Percentiles rank a stretch among this genome's conserved stretches.
These are phyloP conservation scores for Byssoonygena ceratinophila DNA, from an alignment of 2,329 filamentous ascomycete genomes.

Conservation along the genomic window DNA sequence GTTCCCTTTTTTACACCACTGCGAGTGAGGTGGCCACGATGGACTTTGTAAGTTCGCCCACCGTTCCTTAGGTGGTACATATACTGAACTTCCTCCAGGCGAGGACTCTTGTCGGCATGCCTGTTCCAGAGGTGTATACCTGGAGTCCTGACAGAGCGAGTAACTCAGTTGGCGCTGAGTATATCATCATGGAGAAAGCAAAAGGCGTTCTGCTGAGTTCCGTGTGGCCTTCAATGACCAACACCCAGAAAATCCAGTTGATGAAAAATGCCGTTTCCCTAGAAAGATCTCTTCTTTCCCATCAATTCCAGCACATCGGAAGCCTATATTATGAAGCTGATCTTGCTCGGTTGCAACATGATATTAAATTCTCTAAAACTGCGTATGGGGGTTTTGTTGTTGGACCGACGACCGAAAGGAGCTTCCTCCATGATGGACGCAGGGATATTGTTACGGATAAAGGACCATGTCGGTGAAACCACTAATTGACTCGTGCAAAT, in stretches of 20 bases:
- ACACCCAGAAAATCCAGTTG: constrained; percentile 1
- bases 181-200: constrained; percentile 20
- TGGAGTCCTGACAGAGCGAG: constrained; percentile 12
- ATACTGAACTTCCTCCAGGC: constrained; percentile 1
- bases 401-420: constrained; percentile 20
- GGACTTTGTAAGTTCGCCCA: constrained; percentile 5
- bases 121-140: constrained; percentile 14
- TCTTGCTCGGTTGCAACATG: too few species aligned
- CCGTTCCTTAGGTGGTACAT: not conserved
- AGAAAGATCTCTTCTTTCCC: constrained; percentile 1
- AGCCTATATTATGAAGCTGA: not conserved
- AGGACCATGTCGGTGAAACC: too few species aligned
- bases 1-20: not conserved
- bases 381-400: constrained; percentile 21
- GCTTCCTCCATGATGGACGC: not conserved
- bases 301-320: constrained; percentile 7
- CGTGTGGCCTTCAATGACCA: constrained; percentile 21
- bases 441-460: too few species aligned
- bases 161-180: constrained; percentile 16
- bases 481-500: too few species aligned
- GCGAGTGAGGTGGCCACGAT: constrained; percentile 19
- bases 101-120: constrained; percentile 10
- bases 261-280: not conserved
- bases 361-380: too few species aligned
- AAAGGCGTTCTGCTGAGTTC: constrained; percentile 18